Conservation (phyloP, 2,329 filamentous ascomycete genomes). For the Colletotrichum camelliae region DNA sequence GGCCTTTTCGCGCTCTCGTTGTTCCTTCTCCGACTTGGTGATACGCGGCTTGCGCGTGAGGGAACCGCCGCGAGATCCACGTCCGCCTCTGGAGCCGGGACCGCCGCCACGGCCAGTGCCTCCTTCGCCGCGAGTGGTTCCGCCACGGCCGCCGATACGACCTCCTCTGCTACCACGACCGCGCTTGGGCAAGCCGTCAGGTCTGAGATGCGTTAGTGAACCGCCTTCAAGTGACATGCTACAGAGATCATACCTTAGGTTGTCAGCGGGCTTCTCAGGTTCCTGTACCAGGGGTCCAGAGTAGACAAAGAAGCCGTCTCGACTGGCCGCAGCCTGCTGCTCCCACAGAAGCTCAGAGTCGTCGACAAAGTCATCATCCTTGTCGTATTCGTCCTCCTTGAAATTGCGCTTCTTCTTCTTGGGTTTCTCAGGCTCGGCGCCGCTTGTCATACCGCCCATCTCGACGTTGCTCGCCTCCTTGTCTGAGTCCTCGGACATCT, state of each 20-base stretch:
- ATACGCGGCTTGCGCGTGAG: slow-evolving; percentile 82
- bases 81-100: slow-evolving; percentile 72
- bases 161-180: slow-evolving; percentile 51
- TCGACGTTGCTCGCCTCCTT: slow-evolving; percentile 88
- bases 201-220: slow-evolving; percentile 49
- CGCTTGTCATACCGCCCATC: slow-evolving; percentile 70
- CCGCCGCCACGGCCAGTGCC: slow-evolving; percentile 53
- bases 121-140: slow-evolving; percentile 60
- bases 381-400: slow-evolving; percentile 83
- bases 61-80: slow-evolving; percentile 77
- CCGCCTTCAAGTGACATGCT: slow-evolving; percentile 12
- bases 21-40: slow-evolving; percentile 84
- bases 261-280: slow-evolving; percentile 71
- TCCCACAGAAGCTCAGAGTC: slow-evolving; percentile 96
- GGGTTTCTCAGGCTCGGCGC: slow-evolving; percentile 67
- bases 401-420: slow-evolving; percentile 81
- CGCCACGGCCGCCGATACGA: slow-evolving; percentile 64
- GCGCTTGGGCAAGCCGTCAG: slow-evolving; percentile 76
- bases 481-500: slow-evolving; percentile 84
- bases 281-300: slow-evolving; percentile 89
- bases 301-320: slow-evolving; percentile 98
- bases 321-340: slow-evolving; percentile 89
- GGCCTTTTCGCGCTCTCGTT: slow-evolving; percentile 81
- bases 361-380: slow-evolving; percentile 85
- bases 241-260: slow-evolving; percentile 47